phyloP scores from a whole-genome alignment of 2,329 filamentous ascomycete species.

The Claviceps monticola region DNA sequence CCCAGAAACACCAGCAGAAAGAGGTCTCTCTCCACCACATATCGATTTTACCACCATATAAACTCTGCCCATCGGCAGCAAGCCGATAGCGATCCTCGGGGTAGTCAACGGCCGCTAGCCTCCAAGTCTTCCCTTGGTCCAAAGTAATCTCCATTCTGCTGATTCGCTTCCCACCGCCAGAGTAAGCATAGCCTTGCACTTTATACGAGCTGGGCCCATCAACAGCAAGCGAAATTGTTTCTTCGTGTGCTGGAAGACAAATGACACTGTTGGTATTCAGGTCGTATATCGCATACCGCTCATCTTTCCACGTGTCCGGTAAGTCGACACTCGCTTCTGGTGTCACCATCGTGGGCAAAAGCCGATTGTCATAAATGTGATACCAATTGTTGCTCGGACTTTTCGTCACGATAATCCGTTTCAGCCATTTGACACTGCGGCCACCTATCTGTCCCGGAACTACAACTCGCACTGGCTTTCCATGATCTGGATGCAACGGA shows the following conservation, averaged over 20 bases:
- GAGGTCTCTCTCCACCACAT: conserved; percentile 68
- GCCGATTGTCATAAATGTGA: conserved; percentile 85
- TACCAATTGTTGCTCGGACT: conserved; percentile 86
- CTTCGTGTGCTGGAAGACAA: conserved; percentile 67
- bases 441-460: conserved; percentile 88
- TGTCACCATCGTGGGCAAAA: conserved; percentile 73
- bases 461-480: conserved; percentile 67
- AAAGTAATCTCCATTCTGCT: conserved; percentile 73
- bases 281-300: conserved; percentile 86
- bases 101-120: conserved; percentile 62
- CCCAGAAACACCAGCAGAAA: conserved; percentile 93
- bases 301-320: conserved; percentile 71
- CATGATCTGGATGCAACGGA: conserved; percentile 66
- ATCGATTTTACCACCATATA: conserved; percentile 68
- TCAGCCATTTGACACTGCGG: conserved; percentile 87
- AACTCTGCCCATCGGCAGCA: conserved; percentile 39
- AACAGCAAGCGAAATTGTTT: conserved; percentile 39
- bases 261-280: conserved; percentile 76
- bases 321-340: conserved; percentile 67
- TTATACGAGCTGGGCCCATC: conserved; percentile 42
- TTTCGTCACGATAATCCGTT: conserved; percentile 62
- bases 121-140: conserved; percentile 72
- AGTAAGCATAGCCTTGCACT: conserved; percentile 72
- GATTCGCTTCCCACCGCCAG: conserved; percentile 71
- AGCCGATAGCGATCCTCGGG: conserved; percentile 72